Evolutionary conservation across 1,139 yeast species (phyloP).

Genomic region (Candida pseudoviswanathii): DNA sequence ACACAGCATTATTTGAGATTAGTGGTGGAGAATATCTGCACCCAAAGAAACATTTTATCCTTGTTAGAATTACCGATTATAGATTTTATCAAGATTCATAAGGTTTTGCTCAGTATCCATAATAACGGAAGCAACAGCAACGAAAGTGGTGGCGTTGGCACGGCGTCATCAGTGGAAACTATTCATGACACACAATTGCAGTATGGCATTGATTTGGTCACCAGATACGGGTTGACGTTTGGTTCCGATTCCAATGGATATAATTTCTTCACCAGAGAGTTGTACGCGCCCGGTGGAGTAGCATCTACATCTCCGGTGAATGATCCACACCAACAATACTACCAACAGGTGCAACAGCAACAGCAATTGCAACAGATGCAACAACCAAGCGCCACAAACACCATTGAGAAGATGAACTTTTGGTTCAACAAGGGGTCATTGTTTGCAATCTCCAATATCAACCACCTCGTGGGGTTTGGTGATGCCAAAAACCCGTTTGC

Average conservation of each 20-base stretch:
- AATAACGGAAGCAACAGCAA: conserved; percentile 39
- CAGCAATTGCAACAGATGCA: conserved; percentile 23
- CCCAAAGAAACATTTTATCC: conserved; percentile 66
- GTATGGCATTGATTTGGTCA: conserved; percentile 63
- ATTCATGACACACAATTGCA: conserved; percentile 48
- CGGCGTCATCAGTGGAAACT: conserved; percentile 20
- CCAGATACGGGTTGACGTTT: conserved; percentile 69
- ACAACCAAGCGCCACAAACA: conserved; percentile 28
- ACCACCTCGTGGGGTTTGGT: conserved; percentile 76
- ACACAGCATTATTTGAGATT: conserved; percentile 73
- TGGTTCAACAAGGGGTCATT: conserved; percentile 77
- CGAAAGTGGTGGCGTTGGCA: conserved; percentile 3
- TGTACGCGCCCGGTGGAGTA: conserved; percentile 42
- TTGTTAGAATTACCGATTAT: conserved; percentile 61
- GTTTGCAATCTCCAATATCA: conserved; percentile 73
- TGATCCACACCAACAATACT: conserved; percentile 38
- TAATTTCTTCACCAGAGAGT: conserved; percentile 59
- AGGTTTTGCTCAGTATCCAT: conserved; percentile 56
- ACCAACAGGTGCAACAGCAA: conserved; percentile 16
- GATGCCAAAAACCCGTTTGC: conserved; percentile 76
- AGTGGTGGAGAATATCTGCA: conserved; percentile 76
- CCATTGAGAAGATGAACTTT: conserved; percentile 63
- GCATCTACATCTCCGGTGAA: conserved; percentile 18
- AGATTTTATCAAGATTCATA: conserved; percentile 67
- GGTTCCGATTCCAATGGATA: conserved; percentile 70